phyloP scores from a whole-genome alignment of 768 basidiomycete species.

The Dioszegia hungarica region DNA sequence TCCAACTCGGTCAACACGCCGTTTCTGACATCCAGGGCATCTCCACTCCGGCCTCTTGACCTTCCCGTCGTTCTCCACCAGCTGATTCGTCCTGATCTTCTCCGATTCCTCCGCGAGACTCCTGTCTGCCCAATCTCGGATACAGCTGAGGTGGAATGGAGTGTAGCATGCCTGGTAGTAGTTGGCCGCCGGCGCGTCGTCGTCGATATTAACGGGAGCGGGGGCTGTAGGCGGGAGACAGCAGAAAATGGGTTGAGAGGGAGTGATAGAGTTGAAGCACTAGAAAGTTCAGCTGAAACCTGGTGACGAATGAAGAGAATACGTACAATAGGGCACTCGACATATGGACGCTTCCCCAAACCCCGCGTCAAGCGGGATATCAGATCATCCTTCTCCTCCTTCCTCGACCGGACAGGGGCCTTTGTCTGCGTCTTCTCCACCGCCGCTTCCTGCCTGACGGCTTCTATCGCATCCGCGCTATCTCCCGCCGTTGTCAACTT shows the following conservation, averaged over 20 bases:
- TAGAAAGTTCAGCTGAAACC: neutral
- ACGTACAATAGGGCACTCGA: conserved; percentile 44
- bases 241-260: conserved; percentile 78
- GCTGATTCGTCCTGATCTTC: conserved; percentile 57
- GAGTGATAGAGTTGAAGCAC: conserved; percentile 75
- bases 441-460: neutral
- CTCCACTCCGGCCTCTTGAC: conserved; percentile 63
- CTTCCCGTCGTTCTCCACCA: conserved; percentile 45
- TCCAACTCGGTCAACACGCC: conserved; percentile 62
- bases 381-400: conserved; percentile 41
- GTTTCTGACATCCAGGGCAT: conserved; percentile 88
- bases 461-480: neutral
- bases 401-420: conserved; percentile 13
- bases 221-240: conserved; percentile 54
- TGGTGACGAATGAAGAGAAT: neutral
- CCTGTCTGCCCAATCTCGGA: conserved; percentile 71
- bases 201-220: neutral
- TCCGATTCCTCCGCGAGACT: conserved; percentile 72
- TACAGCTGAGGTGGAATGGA: conserved; percentile 84
- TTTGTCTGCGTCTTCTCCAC: neutral
- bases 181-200: conserved; percentile 19
- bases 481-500: conserved; percentile 17
- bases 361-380: conserved; percentile 36
- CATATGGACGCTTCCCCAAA: conserved; percentile 28
- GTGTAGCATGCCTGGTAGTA: conserved; percentile 62